A percentile compares a stretch with the other conserved stretches of the same genome.
Evolutionary conservation across 306 rosid species (phyloP).

Genomic region (Neltuma alba): DNA sequence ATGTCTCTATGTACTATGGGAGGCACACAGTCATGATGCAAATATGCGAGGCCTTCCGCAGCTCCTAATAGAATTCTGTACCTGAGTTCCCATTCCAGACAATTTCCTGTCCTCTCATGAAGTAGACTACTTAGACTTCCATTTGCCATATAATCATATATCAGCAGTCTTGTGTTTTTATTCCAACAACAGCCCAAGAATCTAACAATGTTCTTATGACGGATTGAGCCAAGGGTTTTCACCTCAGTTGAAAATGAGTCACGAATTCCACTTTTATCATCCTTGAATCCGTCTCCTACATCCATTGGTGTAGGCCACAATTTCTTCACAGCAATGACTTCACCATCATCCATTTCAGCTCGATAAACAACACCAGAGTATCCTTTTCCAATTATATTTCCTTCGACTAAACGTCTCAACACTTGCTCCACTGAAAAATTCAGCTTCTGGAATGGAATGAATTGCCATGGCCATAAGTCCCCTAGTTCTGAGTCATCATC

Average conservation of each 20-base stretch:
- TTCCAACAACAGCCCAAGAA: slow-evolving; percentile 91
- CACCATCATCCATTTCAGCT: slow-evolving; percentile 72
- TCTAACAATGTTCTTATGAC: slow-evolving; percentile 91
- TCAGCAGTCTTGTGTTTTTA: slow-evolving; percentile 70
- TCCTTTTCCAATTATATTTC: slow-evolving; percentile 87
- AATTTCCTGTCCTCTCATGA: slow-evolving; percentile 78
- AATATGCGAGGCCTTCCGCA: slow-evolving; percentile 89
- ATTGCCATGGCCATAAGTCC: slow-evolving; percentile 89
- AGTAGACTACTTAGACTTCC: slow-evolving; percentile 85
- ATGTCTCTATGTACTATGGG: slow-evolving; percentile 96
- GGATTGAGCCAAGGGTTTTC: slow-evolving; percentile 82
- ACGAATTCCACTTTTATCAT: slow-evolving; percentile 69
- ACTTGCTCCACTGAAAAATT: slow-evolving; percentile 76
- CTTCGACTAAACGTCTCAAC: slow-evolving; percentile 69
- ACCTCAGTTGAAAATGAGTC: slow-evolving; percentile 89
- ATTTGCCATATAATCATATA: slow-evolving; percentile 93
- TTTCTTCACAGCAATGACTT: slow-evolving; percentile 93
- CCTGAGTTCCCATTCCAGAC: slow-evolving; percentile 91
- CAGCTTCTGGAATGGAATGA: slow-evolving; percentile 94
- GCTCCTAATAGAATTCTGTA: slow-evolving; percentile 86
- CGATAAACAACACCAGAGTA: slow-evolving; percentile 92
- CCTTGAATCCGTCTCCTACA: slow-evolving; percentile 50
- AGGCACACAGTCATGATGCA: slow-evolving; percentile 97
- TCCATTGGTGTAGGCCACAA: slow-evolving; percentile 76
- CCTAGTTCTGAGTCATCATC: slow-evolving; percentile 84